A percentile compares a stretch with the other conserved stretches of the same genome.
Conservation (phyloP, 225 moss, liverwort and hornwort genomes). For the Physcomitrellopsis africana region DNA sequence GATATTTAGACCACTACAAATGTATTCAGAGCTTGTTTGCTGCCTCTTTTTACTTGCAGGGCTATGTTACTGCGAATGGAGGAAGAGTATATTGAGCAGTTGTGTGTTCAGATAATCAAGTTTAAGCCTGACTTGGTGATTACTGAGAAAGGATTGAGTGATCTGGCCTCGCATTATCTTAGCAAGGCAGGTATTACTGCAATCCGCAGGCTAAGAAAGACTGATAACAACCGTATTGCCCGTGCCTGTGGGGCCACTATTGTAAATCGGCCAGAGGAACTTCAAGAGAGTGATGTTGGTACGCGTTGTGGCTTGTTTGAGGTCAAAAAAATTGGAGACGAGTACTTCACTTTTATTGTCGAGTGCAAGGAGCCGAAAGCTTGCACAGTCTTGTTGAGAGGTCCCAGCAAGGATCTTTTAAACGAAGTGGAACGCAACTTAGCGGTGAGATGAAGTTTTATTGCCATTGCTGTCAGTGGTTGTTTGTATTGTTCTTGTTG, state of each 20-base stretch:
- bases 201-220: slow-evolving; percentile 72
- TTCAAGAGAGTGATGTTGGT: slow-evolving; percentile 74
- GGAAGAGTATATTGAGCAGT: slow-evolving; percentile 70
- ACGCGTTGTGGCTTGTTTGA: slow-evolving; percentile 66
- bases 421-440: slow-evolving; percentile 81
- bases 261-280: slow-evolving; percentile 69
- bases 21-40: neutral
- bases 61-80: slow-evolving; percentile 72
- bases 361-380: slow-evolving; percentile 73
- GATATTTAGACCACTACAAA: neutral
- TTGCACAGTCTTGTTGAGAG: slow-evolving; percentile 70
- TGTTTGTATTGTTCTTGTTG: neutral
- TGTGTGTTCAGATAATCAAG: slow-evolving; percentile 66
- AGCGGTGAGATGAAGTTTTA: slow-evolving; percentile 40
- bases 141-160: slow-evolving; percentile 77
- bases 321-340: slow-evolving; percentile 72
- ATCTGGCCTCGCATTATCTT: slow-evolving; percentile 67
- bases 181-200: slow-evolving; percentile 73
- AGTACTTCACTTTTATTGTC: slow-evolving; percentile 70
- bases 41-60: slow-evolving; percentile 32
- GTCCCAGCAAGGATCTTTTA: slow-evolving; percentile 70
- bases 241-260: slow-evolving; percentile 76
- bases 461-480: neutral
- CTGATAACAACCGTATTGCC: slow-evolving; percentile 74
- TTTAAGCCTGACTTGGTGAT: slow-evolving; percentile 77